Conservation (phyloP, 495 filamentous ascomycete genomes). For the Neurospora sp. region DNA sequence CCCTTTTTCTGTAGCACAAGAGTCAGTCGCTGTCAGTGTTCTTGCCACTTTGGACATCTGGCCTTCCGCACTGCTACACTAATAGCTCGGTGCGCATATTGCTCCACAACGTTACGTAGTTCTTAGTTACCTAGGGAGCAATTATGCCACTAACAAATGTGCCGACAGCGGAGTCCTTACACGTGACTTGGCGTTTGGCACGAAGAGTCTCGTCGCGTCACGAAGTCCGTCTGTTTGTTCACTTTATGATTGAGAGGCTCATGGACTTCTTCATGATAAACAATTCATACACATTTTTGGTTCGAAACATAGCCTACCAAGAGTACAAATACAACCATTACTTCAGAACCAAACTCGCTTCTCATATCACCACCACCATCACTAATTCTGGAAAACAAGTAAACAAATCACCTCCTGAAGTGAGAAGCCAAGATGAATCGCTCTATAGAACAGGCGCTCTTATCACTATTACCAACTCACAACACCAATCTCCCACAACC, state of each 20-base stretch:
- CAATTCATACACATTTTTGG: background rate
- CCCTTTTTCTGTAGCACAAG: background rate
- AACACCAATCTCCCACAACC: constrained; percentile 59
- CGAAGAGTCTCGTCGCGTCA: background rate
- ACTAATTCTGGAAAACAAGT: constrained; percentile 1
- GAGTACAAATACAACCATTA: background rate
- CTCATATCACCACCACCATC: background rate
- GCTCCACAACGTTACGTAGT: background rate
- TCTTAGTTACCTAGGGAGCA: background rate
- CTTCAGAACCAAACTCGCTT: background rate
- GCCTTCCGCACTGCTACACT: background rate
- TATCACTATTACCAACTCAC: constrained; percentile 68
- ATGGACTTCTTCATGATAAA: background rate
- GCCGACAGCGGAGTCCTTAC: background rate
- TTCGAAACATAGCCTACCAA: background rate
- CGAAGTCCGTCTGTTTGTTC: background rate
- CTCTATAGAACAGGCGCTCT: constrained; percentile 65
- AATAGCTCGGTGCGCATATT: background rate
- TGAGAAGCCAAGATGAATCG: constrained; percentile 49
- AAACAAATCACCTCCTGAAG: background rate
- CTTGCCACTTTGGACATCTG: background rate
- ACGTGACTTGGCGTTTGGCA: constrained; percentile 13
- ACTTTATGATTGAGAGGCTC: background rate
- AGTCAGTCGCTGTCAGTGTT: background rate
- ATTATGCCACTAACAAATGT: background rate